Base-by-base conservation (phyloP, 305 asterid genomes). In the Fraxinus sp. region DNA sequence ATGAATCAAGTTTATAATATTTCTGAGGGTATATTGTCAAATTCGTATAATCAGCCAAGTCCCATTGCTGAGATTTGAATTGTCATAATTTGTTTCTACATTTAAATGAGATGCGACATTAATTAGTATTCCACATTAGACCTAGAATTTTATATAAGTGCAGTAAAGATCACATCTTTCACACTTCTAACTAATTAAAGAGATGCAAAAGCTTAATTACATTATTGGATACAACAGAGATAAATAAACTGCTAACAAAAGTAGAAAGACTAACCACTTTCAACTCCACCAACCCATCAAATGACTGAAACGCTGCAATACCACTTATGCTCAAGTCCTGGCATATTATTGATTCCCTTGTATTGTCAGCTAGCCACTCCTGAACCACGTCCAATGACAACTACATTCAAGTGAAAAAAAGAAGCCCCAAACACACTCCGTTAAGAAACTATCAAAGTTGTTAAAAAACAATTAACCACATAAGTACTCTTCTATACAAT, bases 201-300 rank as follows among this genome's bases (percentile, higher is more conserved):
- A 20, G 77, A 28, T 39, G 78, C 16, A 32, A 49, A 24, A 24
- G 5, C 33, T 64, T 64, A 20, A 64, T 8, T 64, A 24, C 32
- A 64, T 22, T 24, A 24, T 64, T 20, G 72, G 32, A 62, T 24
- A 24, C 33, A 64, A 62, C 14, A 18, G 13, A 62, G 2, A 14
- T 46, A 55, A 9, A 16, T 26, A 68, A 79, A 83, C 35, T 26
- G 46, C 41, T 8, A 46, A 3, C 13, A 6, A 78, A 77, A 68
- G 41, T 24, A n/a, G 20, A 74, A 71, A 59, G n/a, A 52, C 84
- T 80, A 83, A 90, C 96, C 90, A 83, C 86, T 92, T 92, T 92
- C 87, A 90, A 83, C 79, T 88, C 96, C 88, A 70, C 81, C 81
- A 88, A 80, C 77, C 96, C 96, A 76, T 92, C 96, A 80, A 86